Conservation (phyloP, 83 land plant genomes). For the Picea abies region DNA sequence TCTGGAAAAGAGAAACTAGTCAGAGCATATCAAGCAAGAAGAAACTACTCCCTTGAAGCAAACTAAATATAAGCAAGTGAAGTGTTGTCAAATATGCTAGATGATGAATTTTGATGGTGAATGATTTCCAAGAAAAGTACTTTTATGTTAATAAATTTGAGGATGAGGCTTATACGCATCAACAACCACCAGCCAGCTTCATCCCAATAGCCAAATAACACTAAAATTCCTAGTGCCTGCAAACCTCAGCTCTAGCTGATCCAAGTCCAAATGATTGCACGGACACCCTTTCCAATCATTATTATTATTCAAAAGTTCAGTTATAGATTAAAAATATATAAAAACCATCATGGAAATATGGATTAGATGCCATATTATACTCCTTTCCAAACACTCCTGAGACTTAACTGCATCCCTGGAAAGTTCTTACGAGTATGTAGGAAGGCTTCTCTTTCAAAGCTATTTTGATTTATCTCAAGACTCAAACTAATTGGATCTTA, state of each 20-base stretch:
- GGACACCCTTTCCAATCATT: background rate
- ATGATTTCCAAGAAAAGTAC: background rate
- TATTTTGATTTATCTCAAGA: too few relatives aligned
- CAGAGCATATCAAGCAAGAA: conserved; percentile 2
- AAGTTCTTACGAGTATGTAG: too few relatives aligned
- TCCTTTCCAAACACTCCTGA: background rate
- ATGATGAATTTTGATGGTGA: background rate
- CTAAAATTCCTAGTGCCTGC: background rate
- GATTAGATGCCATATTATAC: background rate
- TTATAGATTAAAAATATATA: background rate
- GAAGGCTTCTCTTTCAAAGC: background rate
- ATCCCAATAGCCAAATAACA: background rate
- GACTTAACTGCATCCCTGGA: too few relatives aligned
- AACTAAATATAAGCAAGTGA: background rate
- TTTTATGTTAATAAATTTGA: background rate
- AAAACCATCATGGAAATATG: background rate
- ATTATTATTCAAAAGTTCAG: background rate
- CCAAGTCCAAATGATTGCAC: background rate
- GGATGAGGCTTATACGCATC: background rate
- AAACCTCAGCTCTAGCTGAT: background rate
- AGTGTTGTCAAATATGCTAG: background rate
- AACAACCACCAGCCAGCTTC: background rate
- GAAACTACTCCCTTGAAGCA: background rate
- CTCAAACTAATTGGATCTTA: background rate
- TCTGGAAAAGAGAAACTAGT: conserved; percentile 44